These are phyloP conservation scores for Syzygium syzygioides DNA, from an alignment of 441 rosid species.

Conservation along the genomic window DNA sequence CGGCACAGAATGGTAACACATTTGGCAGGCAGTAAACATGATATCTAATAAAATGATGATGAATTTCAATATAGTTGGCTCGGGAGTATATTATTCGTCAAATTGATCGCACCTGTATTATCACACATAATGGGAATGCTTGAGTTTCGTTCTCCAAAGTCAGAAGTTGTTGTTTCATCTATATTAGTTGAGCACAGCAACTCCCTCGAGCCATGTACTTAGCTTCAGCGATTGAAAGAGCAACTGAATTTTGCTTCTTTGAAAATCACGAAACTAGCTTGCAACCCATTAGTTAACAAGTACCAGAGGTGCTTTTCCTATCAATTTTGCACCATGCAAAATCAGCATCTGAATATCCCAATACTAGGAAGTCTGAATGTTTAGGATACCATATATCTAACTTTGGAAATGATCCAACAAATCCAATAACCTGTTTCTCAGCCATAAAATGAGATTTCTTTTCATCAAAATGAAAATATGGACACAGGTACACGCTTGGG, in stretches of 20 bases:
- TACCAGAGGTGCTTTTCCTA: neutral
- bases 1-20: too few relatives aligned
- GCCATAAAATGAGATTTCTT: neutral
- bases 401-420: neutral
- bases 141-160: neutral
- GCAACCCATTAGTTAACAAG: neutral
- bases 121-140: neutral
- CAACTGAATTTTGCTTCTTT: neutral
- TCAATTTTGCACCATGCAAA: neutral
- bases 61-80: neutral
- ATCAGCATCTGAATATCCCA: neutral
- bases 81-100: neutral
- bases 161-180: neutral
- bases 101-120: neutral
- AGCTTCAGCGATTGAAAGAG: neutral
- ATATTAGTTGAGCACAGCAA: neutral
- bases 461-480: neutral
- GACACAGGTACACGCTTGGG: neutral
- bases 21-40: neutral
- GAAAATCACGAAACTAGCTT: neutral
- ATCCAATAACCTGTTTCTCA: neutral
- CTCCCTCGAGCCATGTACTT: neutral
- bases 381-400: neutral
- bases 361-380: neutral
- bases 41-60: neutral